Base-by-base conservation (phyloP, 176 grass and related monocot genomes). In the Oryza officinalis region DNA sequence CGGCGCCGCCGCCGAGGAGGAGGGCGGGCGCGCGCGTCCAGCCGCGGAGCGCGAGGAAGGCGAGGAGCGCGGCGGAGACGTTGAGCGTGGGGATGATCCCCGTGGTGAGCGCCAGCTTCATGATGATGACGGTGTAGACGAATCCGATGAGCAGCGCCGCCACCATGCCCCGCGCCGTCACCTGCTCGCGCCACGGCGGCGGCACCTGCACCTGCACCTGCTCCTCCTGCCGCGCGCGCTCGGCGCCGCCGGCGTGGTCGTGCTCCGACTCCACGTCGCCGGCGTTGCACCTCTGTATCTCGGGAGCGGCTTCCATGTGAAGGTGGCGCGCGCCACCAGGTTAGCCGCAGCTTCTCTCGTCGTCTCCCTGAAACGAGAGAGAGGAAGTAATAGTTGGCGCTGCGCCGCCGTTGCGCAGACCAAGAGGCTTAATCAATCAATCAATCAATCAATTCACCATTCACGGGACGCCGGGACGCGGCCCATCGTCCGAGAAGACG, bases 31-130 rank as follows among this genome's bases (percentile, higher is more conserved):
- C 68, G 54, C 88, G 86, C 67, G 91, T 97, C 94, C 94, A 97
- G 1, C 84, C 81, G 43, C 91, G 78, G 71, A 97, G 91, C 65
- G 91, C 74, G 45, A 97, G 89, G 82, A 97, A 97, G 30, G 94
- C 89, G 60, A 97, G 81, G 76, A 97, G 90, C 40, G 94, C 94
- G 43, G 94, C 91, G 18, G 94, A 97, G 67, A 94, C 91, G 49
- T 97, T 97, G 74, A 97, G 87, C 2, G 94, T 94, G 57, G 94
- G 94, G 2, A 97, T 87, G 61, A 94, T 88, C 0, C 94, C 94
- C 18, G 91, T 94, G 30, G 91, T 94, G 46, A 97, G 89, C 60
- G 87, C 91, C 47, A 97, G 81, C 76, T 97, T 97, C 89, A 97
- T 89, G 23, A 97, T 80, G 45, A 94, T 92, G 65, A 97, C 94